Percentiles rank a stretch among this genome's conserved stretches.
Evolutionary conservation across 2,329 filamentous ascomycete genomes (phyloP).

Genomic region (Emergomyces pasteurianus): DNA sequence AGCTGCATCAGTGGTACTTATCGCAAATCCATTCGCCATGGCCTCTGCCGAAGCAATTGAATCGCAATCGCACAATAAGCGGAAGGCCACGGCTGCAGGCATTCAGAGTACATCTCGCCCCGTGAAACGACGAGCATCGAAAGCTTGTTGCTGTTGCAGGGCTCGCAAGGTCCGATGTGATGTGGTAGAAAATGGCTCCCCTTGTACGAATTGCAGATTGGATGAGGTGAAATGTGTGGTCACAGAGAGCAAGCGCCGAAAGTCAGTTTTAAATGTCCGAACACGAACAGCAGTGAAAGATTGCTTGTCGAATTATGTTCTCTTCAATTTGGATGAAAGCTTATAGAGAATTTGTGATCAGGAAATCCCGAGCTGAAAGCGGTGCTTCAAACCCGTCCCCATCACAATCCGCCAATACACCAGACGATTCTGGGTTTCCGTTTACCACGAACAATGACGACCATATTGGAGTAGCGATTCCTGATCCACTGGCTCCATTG

Average conservation of each 20-base stretch:
- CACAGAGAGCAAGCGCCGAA: slow-evolving; percentile 43
- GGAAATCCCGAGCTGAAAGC: slow-evolving; percentile 30
- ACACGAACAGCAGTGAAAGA: not conserved
- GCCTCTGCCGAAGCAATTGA: slow-evolving; percentile 14
- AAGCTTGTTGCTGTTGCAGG: slow-evolving; percentile 41
- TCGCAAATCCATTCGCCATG: slow-evolving; percentile 11
- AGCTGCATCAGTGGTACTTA: not conserved
- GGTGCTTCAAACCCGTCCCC: slow-evolving; percentile 23
- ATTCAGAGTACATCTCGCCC: slow-evolving; percentile 43
- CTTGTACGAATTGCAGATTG: slow-evolving; percentile 19
- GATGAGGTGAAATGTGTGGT: slow-evolving; percentile 17
- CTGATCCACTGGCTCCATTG: slow-evolving; percentile 18
- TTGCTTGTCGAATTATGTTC: slow-evolving; percentile 8
- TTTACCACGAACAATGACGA: slow-evolving; percentile 19
- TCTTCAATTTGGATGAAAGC: slow-evolving; percentile 5
- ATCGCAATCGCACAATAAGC: slow-evolving; percentile 35
- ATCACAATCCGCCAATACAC: slow-evolving; percentile 24
- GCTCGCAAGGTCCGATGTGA: slow-evolving; percentile 42
- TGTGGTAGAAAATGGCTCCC: slow-evolving; percentile 36
- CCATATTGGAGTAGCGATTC: slow-evolving; percentile 9
- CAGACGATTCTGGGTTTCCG: slow-evolving; percentile 22
- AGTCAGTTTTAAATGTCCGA: slow-evolving; percentile 21
- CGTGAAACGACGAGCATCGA: slow-evolving; percentile 55
- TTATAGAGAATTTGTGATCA: slow-evolving; percentile 10
- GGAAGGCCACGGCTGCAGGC: slow-evolving; percentile 46